Percentiles rank a stretch among this genome's conserved stretches.
These are phyloP conservation scores for Conoideocrella luteorostrata DNA, from an alignment of 2,329 filamentous ascomycete genomes.

Conservation along the genomic window DNA sequence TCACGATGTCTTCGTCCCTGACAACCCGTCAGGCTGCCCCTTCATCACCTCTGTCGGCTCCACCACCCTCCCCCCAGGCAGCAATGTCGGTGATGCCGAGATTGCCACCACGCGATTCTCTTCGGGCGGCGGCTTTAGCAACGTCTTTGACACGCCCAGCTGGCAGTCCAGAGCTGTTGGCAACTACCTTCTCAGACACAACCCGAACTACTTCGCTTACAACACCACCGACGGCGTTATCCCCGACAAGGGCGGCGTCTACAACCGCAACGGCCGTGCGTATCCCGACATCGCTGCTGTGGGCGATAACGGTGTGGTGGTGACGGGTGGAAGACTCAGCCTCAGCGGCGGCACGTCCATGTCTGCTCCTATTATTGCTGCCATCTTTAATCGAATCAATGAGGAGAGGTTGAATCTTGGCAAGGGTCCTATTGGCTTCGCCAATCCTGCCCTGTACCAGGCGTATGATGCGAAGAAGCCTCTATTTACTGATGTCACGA, in stretches of 20 bases:
- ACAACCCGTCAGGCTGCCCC: slow-evolving; percentile 40
- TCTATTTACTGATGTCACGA: slow-evolving; percentile 13
- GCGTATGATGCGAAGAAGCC: slow-evolving; percentile 5
- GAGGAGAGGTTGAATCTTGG: slow-evolving; percentile 21
- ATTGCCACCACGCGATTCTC: slow-evolving; percentile 29
- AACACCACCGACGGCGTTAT: slow-evolving; percentile 12
- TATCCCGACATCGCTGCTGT: slow-evolving; percentile 43
- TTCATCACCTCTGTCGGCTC: slow-evolving; percentile 46
- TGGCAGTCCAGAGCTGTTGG: slow-evolving; percentile 35
- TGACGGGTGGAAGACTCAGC: slow-evolving; percentile 33
- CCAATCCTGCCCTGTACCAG: slow-evolving; percentile 27
- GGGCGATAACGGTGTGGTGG: slow-evolving; percentile 37
- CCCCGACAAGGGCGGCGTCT: slow-evolving; percentile 19
- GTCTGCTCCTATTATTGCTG: slow-evolving; percentile 26
- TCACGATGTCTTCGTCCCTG: slow-evolving; percentile 39
- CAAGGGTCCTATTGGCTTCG: slow-evolving; percentile 24
- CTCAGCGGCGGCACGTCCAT: slow-evolving; percentile 44
- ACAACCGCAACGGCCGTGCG: slow-evolving; percentile 40
- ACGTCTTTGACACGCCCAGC: slow-evolving; percentile 38
- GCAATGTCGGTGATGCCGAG: slow-evolving; percentile 9
- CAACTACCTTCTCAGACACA: slow-evolving; percentile 11
- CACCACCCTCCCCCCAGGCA: slow-evolving; percentile 27
- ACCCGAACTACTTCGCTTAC: slow-evolving; percentile 13
- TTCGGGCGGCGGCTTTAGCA: slow-evolving; percentile 43
- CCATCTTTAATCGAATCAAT: slow-evolving; percentile 27